Conservation (phyloP, 2,329 filamentous ascomycete species). For the Pseudogymnoascus sp. region DNA sequence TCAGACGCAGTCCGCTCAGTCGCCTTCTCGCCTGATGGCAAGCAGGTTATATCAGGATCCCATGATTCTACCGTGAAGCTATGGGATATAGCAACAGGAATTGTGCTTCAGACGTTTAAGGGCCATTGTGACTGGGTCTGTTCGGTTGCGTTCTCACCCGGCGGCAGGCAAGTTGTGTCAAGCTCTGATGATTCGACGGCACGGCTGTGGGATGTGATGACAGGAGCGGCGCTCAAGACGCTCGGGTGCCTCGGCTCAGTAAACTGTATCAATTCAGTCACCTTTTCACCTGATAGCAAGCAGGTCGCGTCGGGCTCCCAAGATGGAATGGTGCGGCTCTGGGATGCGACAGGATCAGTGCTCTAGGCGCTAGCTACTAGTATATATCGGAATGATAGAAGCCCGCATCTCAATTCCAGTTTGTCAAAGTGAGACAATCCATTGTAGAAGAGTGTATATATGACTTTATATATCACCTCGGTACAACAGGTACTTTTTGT, state of each 20-base stretch:
- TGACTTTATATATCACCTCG: not conserved
- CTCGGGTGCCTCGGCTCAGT: conserved; percentile 1
- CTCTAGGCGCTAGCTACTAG: no score
- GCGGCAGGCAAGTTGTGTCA: conserved; percentile 9
- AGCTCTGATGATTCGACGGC: conserved; percentile 6
- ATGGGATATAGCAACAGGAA: conserved; percentile 16
- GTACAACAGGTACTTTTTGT: conserved; percentile 1
- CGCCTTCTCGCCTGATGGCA: conserved; percentile 13
- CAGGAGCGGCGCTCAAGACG: not conserved
- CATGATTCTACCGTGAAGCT: conserved; percentile 15
- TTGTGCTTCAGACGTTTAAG: conserved; percentile 19
- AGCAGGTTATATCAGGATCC: conserved; percentile 10
- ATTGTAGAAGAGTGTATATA: not conserved
- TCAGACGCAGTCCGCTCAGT: conserved; percentile 5
- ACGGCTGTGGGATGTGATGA: conserved; percentile 1
- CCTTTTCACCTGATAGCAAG: conserved; percentile 8
- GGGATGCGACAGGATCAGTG: no score
- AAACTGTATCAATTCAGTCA: not conserved
- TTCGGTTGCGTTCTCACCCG: conserved; percentile 13
- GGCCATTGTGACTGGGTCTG: not conserved
- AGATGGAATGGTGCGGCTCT: not conserved
- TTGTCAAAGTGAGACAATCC: no score
- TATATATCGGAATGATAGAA: no score
- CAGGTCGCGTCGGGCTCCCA: not conserved
- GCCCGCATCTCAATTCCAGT: no score